A percentile compares a stretch with the other conserved stretches of the same genome.
These are phyloP conservation scores for Phyllosticta citrichinensis DNA, from an alignment of 2,329 filamentous ascomycete genomes.

Conservation along the genomic window DNA sequence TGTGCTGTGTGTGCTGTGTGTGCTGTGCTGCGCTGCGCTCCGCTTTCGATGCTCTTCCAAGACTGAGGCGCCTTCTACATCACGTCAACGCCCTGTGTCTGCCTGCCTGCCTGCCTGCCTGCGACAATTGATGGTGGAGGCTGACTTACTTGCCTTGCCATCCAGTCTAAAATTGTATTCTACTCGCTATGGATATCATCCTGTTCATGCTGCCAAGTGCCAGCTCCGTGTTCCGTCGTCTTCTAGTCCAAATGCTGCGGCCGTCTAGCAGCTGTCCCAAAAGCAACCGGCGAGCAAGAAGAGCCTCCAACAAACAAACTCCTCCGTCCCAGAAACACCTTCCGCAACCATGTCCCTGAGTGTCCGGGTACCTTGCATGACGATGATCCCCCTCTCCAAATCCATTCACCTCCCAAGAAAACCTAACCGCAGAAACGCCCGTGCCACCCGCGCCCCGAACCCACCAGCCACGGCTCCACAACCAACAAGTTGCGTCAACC, in stretches of 20 bases:
- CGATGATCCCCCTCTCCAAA: not conserved
- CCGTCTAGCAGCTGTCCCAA: conserved; percentile 2
- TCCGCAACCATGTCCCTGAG: not conserved
- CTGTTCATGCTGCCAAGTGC: not conserved
- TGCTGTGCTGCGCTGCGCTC: not conserved
- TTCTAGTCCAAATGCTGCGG: conserved; percentile 1
- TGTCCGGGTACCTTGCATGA: conserved; percentile 9
- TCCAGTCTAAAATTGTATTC: not conserved
- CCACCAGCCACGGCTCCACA: not conserved
- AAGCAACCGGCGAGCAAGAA: not conserved
- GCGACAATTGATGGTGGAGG: no score
- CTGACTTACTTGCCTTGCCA: no score
- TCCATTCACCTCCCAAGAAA: not conserved
- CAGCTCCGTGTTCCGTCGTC: not conserved
- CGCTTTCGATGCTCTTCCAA: conserved; percentile 6
- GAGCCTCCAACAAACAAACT: conserved; percentile 2
- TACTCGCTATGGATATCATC: not conserved
- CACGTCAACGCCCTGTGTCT: conserved; percentile 8
- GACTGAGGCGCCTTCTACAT: conserved; percentile 1
- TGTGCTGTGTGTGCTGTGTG: no score
- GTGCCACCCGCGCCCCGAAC: not conserved
- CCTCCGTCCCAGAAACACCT: not conserved
- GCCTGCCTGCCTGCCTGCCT: no score
- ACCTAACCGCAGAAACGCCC: not conserved
- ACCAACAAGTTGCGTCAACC: conserved; percentile 1